Evolutionary conservation across 768 basidiomycete genomes (phyloP).

Genomic region (Lactifluus volemus): DNA sequence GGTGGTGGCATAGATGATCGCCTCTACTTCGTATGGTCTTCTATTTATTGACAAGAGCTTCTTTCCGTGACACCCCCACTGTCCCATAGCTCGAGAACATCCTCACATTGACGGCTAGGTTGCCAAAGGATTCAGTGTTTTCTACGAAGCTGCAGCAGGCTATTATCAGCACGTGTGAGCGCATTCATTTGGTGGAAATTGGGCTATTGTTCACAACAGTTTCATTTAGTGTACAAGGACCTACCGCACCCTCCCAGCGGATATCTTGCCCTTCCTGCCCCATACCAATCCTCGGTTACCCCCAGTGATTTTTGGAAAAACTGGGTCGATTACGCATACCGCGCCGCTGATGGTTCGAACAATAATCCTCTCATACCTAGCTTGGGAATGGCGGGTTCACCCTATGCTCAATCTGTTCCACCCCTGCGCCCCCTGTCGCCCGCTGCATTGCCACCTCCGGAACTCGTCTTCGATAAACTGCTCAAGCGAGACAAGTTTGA

Average conservation of each 20-base stretch:
- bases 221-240: constrained; percentile 18
- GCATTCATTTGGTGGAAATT: background rate
- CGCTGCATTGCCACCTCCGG: constrained; percentile 56
- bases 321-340: constrained; percentile 15
- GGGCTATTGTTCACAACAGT: background rate
- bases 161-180: constrained; percentile 14
- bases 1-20: constrained; percentile 14
- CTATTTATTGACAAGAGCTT: background rate
- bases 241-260: constrained; percentile 18
- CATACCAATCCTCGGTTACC: background rate
- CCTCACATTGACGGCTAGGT: constrained; percentile 16
- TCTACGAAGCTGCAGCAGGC: constrained; percentile 5
- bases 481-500: constrained; percentile 33
- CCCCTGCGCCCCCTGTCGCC: constrained; percentile 35
- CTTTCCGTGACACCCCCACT: background rate
- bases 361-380: constrained; percentile 29
- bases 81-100: constrained; percentile 16
- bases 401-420: constrained; percentile 53
- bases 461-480: constrained; percentile 63
- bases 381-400: constrained; percentile 29
- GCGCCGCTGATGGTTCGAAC: constrained; percentile 30
- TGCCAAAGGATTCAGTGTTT: background rate
- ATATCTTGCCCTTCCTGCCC: constrained; percentile 13
- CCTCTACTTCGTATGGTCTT: constrained; percentile 10
- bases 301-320: background rate